A percentile compares a stretch with the other conserved stretches of the same genome.
phyloP scores from a whole-genome alignment of 2,329 filamentous ascomycete genomes.

The Talaromyces sp. region DNA sequence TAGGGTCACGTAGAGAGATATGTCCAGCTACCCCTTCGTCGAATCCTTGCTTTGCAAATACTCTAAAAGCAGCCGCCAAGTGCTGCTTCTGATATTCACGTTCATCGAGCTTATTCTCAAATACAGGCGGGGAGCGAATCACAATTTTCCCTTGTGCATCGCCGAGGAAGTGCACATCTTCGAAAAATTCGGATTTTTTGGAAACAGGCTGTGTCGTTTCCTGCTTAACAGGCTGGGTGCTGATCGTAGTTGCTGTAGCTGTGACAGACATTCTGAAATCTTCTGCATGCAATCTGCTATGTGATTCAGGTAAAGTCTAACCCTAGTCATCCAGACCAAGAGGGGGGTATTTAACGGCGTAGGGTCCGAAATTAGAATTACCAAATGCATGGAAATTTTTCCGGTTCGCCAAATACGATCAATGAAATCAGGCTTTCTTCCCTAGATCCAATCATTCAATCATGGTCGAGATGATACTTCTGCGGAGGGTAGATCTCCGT shows the following conservation, averaged over 20 bases:
- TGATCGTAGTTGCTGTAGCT: background rate
- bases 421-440: background rate
- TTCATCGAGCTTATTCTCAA: conserved; percentile 29
- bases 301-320: background rate
- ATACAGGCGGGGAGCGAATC: conserved; percentile 14
- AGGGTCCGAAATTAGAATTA: background rate
- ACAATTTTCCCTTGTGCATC: conserved; percentile 12
- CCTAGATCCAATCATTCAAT: background rate
- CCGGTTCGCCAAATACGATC: background rate
- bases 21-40: conserved; percentile 41
- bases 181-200: conserved; percentile 4
- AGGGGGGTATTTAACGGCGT: background rate
- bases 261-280: background rate
- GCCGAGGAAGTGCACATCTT: conserved; percentile 13
- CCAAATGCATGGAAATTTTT: background rate
- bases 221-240: background rate
- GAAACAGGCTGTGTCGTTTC: background rate
- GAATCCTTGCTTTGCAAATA: conserved; percentile 36
- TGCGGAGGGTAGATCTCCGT: background rate
- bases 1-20: conserved; percentile 37
- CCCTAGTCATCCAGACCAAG: background rate
- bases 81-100: conserved; percentile 42
- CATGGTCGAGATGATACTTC: background rate
- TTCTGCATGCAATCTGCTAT: background rate
- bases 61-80: conserved; percentile 41